Percentiles rank a stretch among this genome's conserved stretches.
Conservation (phyloP, 1,139 yeast genomes). For the Pneumocystis canis region DNA sequence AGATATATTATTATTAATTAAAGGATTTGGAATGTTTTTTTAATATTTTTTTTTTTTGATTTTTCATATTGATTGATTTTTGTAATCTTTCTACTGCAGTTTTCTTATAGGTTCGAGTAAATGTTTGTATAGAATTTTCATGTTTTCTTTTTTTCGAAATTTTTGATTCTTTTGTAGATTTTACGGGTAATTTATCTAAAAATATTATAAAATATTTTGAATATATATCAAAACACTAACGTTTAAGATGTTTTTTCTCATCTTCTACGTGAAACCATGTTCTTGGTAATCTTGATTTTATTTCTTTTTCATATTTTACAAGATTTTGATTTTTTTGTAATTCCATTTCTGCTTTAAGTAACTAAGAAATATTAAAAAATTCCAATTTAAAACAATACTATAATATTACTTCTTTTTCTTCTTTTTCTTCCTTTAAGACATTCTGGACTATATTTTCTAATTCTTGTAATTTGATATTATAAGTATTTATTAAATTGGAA, state of each 20-base stretch:
- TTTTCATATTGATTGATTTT: background rate
- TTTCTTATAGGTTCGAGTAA: background rate
- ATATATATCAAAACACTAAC: background rate
- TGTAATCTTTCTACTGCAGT: background rate
- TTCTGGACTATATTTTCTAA: constrained; percentile 54
- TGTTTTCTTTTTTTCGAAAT: background rate
- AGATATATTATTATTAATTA: too few species aligned
- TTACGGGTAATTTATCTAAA: background rate
- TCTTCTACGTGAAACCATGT: constrained; percentile 86
- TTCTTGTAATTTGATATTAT: constrained; percentile 43
- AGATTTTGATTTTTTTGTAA: constrained; percentile 71
- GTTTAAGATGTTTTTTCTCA: constrained; percentile 37
- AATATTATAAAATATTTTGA: background rate
- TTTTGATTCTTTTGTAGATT: background rate
- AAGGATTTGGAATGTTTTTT: background rate
- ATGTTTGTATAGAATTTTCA: background rate
- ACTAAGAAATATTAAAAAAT: constrained; percentile 14
- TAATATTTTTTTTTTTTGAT: background rate
- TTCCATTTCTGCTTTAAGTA: constrained; percentile 82
- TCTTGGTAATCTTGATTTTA: constrained; percentile 78
- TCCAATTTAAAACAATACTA: background rate
- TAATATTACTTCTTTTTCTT: constrained; percentile 52
- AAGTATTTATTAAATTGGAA: constrained; percentile 66
- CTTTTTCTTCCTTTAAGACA: constrained; percentile 73
- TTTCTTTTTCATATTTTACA: constrained; percentile 66